Conservation (phyloP, 1,284 basidiomycete species). For the Gymnopus androsaceus region DNA sequence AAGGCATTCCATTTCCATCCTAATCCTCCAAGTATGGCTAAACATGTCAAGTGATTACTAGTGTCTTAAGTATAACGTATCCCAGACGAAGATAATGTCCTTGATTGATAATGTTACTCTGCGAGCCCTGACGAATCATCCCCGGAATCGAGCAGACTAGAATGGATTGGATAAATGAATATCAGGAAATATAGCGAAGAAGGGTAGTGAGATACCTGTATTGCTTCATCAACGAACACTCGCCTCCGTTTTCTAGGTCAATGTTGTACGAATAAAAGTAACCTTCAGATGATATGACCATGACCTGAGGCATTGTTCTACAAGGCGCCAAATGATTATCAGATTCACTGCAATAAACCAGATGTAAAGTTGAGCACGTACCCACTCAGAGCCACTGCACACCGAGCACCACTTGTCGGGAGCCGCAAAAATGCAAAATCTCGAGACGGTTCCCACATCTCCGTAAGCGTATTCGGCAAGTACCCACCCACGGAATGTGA, state of each 20-base stretch:
- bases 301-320: conserved; percentile 93
- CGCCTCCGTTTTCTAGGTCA: conserved; percentile 94
- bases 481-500: conserved; percentile 88
- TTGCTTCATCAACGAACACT: conserved; percentile 93
- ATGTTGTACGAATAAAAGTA: conserved; percentile 96
- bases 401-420: conserved; percentile 78
- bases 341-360: neutral
- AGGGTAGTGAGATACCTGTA: conserved; percentile 41
- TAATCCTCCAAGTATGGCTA: too few species aligned
- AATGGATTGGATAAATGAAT: neutral
- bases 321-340: conserved; percentile 2
- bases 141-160: conserved; percentile 5
- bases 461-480: conserved; percentile 87
- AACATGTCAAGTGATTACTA: neutral
- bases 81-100: neutral
- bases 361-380: conserved; percentile 42
- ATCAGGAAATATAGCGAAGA: too few species aligned
- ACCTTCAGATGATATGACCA: conserved; percentile 95
- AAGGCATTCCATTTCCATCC: too few species aligned
- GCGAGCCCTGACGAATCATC: conserved; percentile 4
- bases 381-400: conserved; percentile 86
- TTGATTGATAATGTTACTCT: neutral
- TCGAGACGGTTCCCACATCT: conserved; percentile 96
- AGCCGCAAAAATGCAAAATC: conserved; percentile 94
- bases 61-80: neutral